These are phyloP conservation scores for Entoloma clypeatum DNA, from an alignment of 1,284 basidiomycete species.

Conservation along the genomic window DNA sequence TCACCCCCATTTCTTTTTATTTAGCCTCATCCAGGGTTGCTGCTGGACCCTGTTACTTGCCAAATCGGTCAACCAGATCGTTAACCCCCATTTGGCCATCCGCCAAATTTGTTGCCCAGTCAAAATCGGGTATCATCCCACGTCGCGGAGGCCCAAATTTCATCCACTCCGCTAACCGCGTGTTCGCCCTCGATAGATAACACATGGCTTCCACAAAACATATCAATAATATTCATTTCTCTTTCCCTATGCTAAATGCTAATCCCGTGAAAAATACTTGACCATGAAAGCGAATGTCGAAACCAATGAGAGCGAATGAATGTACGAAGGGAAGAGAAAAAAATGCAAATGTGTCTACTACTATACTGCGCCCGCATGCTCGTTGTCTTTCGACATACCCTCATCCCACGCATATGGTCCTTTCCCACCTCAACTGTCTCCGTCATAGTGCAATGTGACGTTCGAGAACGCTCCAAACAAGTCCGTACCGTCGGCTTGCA, in stretches of 20 bases:
- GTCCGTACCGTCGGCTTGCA: conserved; percentile 46
- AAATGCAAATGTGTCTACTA: conserved; percentile 6
- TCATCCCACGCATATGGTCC: conserved; percentile 2
- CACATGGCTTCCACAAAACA: not conserved
- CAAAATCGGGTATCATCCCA: conserved; percentile 15
- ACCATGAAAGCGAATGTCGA: too few species aligned
- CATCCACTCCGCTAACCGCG: conserved; percentile 11
- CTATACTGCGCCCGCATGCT: conserved; percentile 8
- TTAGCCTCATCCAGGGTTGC: conserved; percentile 16
- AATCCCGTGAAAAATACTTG: too few species aligned
- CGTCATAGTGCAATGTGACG: conserved; percentile 84
- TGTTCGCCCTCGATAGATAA: conserved; percentile 7
- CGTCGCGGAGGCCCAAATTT: conserved; percentile 25
- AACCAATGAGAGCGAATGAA: conserved; percentile 4
- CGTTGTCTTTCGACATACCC: conserved; percentile 1
- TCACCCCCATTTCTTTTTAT: conserved; percentile 10
- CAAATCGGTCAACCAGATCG: conserved; percentile 26
- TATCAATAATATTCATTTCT: conserved; percentile 3
- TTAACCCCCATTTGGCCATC: conserved; percentile 22
- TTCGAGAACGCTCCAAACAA: conserved; percentile 83
- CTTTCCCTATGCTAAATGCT: too few species aligned
- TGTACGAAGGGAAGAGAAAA: conserved; percentile 1
- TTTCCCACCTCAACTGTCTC: conserved; percentile 42
- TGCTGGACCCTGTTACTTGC: conserved; percentile 16
- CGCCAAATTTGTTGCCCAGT: conserved; percentile 26